Evolutionary conservation across 75 land plant genomes (phyloP), one percentile per base, ranked within the genome.

Genomic region (Selaginella moellendorffii): DNA sequence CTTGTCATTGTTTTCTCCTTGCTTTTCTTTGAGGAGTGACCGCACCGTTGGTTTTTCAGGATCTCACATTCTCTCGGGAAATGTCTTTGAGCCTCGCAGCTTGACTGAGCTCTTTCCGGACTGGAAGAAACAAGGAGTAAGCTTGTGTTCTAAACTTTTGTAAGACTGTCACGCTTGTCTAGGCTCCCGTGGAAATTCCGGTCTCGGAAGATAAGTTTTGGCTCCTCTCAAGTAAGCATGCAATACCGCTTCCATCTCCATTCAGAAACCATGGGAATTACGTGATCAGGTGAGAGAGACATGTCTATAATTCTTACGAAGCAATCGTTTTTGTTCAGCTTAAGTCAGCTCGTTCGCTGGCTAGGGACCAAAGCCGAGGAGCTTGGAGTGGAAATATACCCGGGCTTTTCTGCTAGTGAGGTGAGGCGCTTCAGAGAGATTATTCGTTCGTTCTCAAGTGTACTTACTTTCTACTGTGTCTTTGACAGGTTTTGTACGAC

Each of bases 51-150:
- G n/a, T n/a, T n/a, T n/a, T n/a, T n/a, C 69, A 88, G 97, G 97
- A 65, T 83, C 90, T 53, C 97, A 91, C 71, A 83, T 88, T 24
- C 30, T 91, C 24, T 91, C 97, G 21, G 97, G 97, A 21, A 91
- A 91, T 81, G 96, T 91, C 36, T 83, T 88, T 77, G 97, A 91
- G 54, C 78, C 97, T 26, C 82, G 97, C 26, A 85, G 88, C 42
- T 63, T 91, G 72, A 72, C 82, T 77, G 97, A 91, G 65, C 89
- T 91, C 53, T 54, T 91, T 46, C 97, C 97, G 52, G 54, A 81
- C 27, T 91, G 96, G 96, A 85, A 75, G 71, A 73, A 91, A 31
- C 90, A 88, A 65, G 81, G 77, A 70, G 97, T 90, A 69, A 63
- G 36, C 54, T 10, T 54, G 5, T 14, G 46, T 36, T 36, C 5